Evolutionary conservation across 139 green algal genomes (phyloP), one percentile per base, ranked within the genome.

Genomic region (Chlamydomonas applanata): DNA sequence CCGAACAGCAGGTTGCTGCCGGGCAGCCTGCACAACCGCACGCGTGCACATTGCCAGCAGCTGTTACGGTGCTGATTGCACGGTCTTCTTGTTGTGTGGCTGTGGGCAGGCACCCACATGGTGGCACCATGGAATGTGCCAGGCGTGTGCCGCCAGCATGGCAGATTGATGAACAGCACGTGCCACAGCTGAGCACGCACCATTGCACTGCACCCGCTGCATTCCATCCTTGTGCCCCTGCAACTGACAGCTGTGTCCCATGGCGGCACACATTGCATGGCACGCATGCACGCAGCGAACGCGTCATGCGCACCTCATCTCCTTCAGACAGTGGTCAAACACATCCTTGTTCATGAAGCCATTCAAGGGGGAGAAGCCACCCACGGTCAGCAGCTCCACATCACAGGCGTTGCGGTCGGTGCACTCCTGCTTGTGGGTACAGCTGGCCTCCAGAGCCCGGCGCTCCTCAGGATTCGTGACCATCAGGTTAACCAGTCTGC

Each of bases 351-450:
- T 89, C 82, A 98, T 91, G 84, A 97, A 97, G 63, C 94, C 94
- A 1, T 63, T 83, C 56, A 98, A 77, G 0, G 94, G 94, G 25
- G 92, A 96, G 78, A 98, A 98, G 53, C 74, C 92, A 24, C 93
- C 93, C 32, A 96, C 88, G 7, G 72, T 70, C 7, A 97, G 87
- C 56, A 97, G 92, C 88, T 97, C 93, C 24, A 97, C 89, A 59
- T 97, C 93, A 79, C 93, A 97, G 2, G 93, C 93, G 74, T 96
- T 94, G 29, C 93, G 83, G 70, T 97, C 92, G 36, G 75, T 91
- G 35, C 91, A 91, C 81, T 97, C 82, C 49, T 86, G 74, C 29
- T 22, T 20, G 46, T 73, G 62, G 9, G 76, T 67, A 70, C 78
- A 80, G 27, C 75, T 83, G 25, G 65, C 78, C 1, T 86, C 76